These are phyloP conservation scores for Filosporella fistucella DNA, from an alignment of 495 filamentous ascomycete species.

Conservation along the genomic window DNA sequence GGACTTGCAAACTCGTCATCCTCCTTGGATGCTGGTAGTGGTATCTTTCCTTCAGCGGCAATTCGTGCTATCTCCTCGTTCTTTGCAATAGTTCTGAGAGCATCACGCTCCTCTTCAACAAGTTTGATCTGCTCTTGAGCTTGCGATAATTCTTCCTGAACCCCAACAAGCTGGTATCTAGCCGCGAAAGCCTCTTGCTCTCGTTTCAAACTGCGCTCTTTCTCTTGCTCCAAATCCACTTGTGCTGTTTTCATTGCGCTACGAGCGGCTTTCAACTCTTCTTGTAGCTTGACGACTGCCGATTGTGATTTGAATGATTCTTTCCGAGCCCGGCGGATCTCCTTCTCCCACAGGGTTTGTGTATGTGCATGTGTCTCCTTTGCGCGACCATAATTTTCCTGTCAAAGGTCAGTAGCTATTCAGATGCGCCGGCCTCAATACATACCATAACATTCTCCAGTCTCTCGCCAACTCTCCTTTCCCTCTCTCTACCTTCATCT, in stretches of 20 bases:
- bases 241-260: slow-evolving; percentile 42
- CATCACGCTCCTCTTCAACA: slow-evolving; percentile 68
- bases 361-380: slow-evolving; percentile 76
- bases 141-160: slow-evolving; percentile 70
- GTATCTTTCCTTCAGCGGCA: slow-evolving; percentile 58
- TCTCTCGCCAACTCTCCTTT: slow-evolving; percentile 71
- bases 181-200: slow-evolving; percentile 78
- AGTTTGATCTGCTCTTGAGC: slow-evolving; percentile 57
- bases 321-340: slow-evolving; percentile 74
- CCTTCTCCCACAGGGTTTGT: slow-evolving; percentile 75
- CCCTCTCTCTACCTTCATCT: slow-evolving; percentile 67
- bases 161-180: slow-evolving; percentile 63
- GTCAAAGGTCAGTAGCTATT: slow-evolving; percentile 4
- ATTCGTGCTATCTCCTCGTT: slow-evolving; percentile 57
- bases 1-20: slow-evolving; percentile 44
- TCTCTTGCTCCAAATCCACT: slow-evolving; percentile 36
- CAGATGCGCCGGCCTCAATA: background rate
- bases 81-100: slow-evolving; percentile 53
- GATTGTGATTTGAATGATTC: slow-evolving; percentile 83
- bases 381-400: slow-evolving; percentile 70
- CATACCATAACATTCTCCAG: slow-evolving; percentile 71
- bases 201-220: slow-evolving; percentile 40
- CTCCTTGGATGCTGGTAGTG: slow-evolving; percentile 42
- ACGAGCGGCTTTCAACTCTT: slow-evolving; percentile 70
- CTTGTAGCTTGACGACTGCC: slow-evolving; percentile 69